Base-by-base conservation (phyloP, 2,329 filamentous ascomycete species). In the Stemphylium vesicarium region DNA sequence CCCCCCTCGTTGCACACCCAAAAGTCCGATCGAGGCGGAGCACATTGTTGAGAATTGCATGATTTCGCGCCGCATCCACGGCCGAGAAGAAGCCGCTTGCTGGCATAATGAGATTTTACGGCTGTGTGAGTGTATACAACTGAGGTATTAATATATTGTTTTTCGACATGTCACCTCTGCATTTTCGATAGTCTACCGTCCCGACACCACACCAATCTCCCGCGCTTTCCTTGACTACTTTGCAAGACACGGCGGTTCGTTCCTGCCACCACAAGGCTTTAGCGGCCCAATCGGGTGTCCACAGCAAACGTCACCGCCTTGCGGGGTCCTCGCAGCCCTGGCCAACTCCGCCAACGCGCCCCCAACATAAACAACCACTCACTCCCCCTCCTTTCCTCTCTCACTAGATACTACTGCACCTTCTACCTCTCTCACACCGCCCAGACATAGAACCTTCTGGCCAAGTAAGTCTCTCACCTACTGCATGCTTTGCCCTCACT, bases 221-320 rank as follows among this genome's bases (percentile, higher is more conserved):
- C 53, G 49, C 60, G 53, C 46, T 44, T 45, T 45, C 41, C n/a
- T 15, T 41, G 33, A 62, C 66, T 64, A 51, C 63, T 69, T 64
- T 68, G 56, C 53, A 42, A 15, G 38, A 48, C 16, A 41, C 35
- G 46, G 44, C 53, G 31, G 51, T 54, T 58, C 35, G 52, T 52
- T 48, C 56, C 52, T 63, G 51, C 47, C 41, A 22, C 31, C 38
- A 44, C 35, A 43, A 15, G 33, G 20, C 47, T 39, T 20, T 64
- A 54, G 59, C 58, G 54, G 31, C 46, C 69, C 68, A 71, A 72
- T 69, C 53, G 58, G 62, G 57, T 59, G 51, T 53, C 41, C 48
- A 49, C 57, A 50, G 49, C 47, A 16, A 65, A 63, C 67, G 68
- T 74, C 70, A 73, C 70, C 65, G 68, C 64, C 37, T 53, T 57